These are phyloP conservation scores for Moesziomyces aphidis DNA, from an alignment of 1,284 basidiomycete species.

Conservation along the genomic window DNA sequence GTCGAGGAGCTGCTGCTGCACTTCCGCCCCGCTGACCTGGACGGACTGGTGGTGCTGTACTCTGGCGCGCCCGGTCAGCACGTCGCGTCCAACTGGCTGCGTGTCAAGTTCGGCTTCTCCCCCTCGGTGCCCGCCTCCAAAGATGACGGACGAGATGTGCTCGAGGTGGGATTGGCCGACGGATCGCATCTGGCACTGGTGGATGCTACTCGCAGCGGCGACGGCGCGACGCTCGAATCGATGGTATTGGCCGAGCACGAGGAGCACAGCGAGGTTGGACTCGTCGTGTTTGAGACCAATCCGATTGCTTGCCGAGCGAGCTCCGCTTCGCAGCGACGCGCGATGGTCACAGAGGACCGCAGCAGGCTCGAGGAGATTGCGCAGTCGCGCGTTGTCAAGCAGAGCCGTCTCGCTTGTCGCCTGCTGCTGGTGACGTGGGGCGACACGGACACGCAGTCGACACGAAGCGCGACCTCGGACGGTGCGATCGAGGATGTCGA, in stretches of 20 bases:
- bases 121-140: slow-evolving; percentile 2
- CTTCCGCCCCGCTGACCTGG: slow-evolving; percentile 30
- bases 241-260: slow-evolving; percentile 11
- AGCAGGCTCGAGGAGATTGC: slow-evolving; percentile 25
- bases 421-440: slow-evolving; percentile 37
- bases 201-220: slow-evolving; percentile 14
- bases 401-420: slow-evolving; percentile 23
- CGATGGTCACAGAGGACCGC: slow-evolving; percentile 13
- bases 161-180: slow-evolving; percentile 34
- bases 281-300: slow-evolving; percentile 45
- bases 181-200: slow-evolving; percentile 35
- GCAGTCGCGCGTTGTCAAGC: slow-evolving; percentile 5
- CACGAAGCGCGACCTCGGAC: neutral
- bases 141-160: slow-evolving; percentile 12
- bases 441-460: neutral
- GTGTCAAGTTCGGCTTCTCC: slow-evolving; percentile 43
- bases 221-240: slow-evolving; percentile 4
- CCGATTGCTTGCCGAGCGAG: slow-evolving; percentile 13
- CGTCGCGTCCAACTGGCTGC: slow-evolving; percentile 47
- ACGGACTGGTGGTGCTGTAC: slow-evolving; percentile 25
- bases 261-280: slow-evolving; percentile 21
- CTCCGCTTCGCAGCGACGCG: slow-evolving; percentile 9
- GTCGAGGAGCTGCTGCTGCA: slow-evolving; percentile 36
- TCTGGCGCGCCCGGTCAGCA: slow-evolving; percentile 27
- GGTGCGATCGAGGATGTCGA: slow-evolving; percentile 11